Conservation (phyloP, 306 rosid genomes). For the Trifolium pratense region DNA sequence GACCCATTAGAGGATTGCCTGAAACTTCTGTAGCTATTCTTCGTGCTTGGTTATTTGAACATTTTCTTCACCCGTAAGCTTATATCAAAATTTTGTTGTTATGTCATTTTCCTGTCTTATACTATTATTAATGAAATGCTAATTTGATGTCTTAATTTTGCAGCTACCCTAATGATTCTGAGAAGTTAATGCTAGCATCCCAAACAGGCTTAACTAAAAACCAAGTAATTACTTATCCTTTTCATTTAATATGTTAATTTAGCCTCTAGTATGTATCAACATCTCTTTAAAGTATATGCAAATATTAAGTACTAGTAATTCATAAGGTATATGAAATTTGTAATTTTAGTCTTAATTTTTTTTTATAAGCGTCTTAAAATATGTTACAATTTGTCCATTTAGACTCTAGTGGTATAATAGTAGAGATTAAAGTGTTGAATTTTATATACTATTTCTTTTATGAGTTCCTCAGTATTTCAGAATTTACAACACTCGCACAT, state of each 20-base stretch:
- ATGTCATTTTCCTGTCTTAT: background rate
- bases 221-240: slow-evolving; percentile 61
- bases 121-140: slow-evolving; percentile 9
- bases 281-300: background rate
- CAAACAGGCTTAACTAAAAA: slow-evolving; percentile 83
- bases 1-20: slow-evolving; percentile 88
- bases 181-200: slow-evolving; percentile 76
- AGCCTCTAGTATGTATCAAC: too few species aligned
- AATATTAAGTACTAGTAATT: too few species aligned
- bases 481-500: background rate
- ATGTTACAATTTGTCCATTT: background rate
- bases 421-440: background rate
- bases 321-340: too few species aligned
- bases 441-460: too few species aligned
- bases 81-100: slow-evolving; percentile 5
- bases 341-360: too few species aligned
- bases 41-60: slow-evolving; percentile 88
- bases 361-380: too few species aligned
- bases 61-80: slow-evolving; percentile 89
- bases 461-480: background rate
- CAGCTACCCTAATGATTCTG: slow-evolving; percentile 87
- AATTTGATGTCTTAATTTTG: slow-evolving; percentile 36
- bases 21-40: slow-evolving; percentile 85
- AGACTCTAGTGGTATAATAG: background rate
- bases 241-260: background rate